Evolutionary conservation across 1,284 basidiomycete genomes (phyloP), one percentile per base, ranked within the genome.

Genomic region (Calocybe gambosa): DNA sequence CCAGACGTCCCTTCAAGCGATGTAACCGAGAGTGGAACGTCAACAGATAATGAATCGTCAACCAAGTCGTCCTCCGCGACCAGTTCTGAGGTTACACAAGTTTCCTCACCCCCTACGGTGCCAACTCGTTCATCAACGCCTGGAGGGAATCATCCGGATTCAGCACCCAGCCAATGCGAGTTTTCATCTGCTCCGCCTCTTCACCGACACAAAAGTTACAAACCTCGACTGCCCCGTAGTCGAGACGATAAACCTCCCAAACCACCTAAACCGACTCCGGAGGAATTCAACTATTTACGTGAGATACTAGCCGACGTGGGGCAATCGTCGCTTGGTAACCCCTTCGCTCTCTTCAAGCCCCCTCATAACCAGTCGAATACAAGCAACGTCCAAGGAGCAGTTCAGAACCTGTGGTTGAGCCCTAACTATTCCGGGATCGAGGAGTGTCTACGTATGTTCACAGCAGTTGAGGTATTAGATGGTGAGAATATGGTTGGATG

Each of bases 401-500:
- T 63, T 13, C 61, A 68, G 46, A 63, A 62, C 29, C 54, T 71
- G 12, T 79, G 75, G 74, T 59, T 75, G 37, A 77, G 75, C 54
- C 64, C 78, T 44, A 69, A 68, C 16, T 64, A 78, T 5, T 71
- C 76, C 5, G 76, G 79, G 0, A 68, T 85, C 18, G 84, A 85
- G 56, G 83, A 86, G 47, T 90, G 88, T 51, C 65, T 97, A 49
- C 74, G 82, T 50, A 76, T 87, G 64, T 97, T 97, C 63, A 96
- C 92, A 0, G 74, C 84, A 2, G 92, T 95, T 16, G 93, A 97
- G 60, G 79, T 92, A 5, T 68, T 97, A 23, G 90, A 96, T 54
- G 92, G 91, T 0, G 92, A 95, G 55, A 96, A 97, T 58, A 87
- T 85, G 68, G 94, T 96, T 51, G 90, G 92, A 0, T 97, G 93